These are phyloP conservation scores for Pseudocercospora vitis DNA, from an alignment of 2,329 filamentous ascomycete species.

Conservation along the genomic window DNA sequence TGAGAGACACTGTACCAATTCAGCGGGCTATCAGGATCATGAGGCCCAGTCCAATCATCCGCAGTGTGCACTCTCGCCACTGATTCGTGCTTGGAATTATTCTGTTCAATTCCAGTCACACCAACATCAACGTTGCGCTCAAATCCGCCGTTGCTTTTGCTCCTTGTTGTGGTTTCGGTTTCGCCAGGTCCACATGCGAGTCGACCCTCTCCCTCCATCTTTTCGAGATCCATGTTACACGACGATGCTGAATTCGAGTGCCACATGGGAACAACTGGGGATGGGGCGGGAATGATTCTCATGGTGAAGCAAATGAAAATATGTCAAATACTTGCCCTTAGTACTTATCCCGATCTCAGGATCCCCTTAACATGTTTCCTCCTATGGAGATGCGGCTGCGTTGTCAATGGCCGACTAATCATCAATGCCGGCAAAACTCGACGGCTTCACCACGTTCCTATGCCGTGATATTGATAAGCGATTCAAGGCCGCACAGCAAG, in stretches of 20 bases:
- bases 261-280: slow-evolving; percentile 26
- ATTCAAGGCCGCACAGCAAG: no score
- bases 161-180: slow-evolving; percentile 11
- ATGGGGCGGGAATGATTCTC: no score
- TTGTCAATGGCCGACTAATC: no score
- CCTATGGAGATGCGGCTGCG: no score
- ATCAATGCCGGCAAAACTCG: no score
- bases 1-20: slow-evolving; percentile 8
- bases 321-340: no score
- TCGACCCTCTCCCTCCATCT: slow-evolving; percentile 10
- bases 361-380: no score
- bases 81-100: slow-evolving; percentile 3
- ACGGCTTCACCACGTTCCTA: no score
- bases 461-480: no score
- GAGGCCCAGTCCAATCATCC: slow-evolving; percentile 31
- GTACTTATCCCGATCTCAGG: no score
- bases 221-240: not conserved
- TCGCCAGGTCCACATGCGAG: slow-evolving; percentile 5
- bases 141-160: slow-evolving; percentile 4
- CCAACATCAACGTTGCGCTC: slow-evolving; percentile 29
- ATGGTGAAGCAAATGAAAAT: no score
- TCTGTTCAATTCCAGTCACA: slow-evolving; percentile 10
- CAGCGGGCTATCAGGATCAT: slow-evolving; percentile 29
- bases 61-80: slow-evolving; percentile 18
- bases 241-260: slow-evolving; percentile 34